Evolutionary conservation across 1,139 yeast genomes (phyloP), one percentile per base, ranked within the genome.

Genomic region (Debaryomyces fabryi): DNA sequence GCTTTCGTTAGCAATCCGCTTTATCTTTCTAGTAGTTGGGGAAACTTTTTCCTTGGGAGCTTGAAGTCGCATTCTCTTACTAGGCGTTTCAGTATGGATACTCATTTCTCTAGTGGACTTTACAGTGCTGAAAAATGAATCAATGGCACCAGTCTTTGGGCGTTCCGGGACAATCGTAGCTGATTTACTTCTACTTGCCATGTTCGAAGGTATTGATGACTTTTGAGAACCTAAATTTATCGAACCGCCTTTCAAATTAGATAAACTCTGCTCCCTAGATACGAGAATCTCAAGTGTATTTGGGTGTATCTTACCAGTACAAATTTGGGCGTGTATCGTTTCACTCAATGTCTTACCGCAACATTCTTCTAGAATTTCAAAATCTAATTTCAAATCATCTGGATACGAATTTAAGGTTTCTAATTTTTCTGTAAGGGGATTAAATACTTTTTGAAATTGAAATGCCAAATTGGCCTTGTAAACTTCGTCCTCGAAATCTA

Each of bases 361-460:
- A 53, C 88, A 85, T 7, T 71, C 67, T 48, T 80, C 80, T 15
- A 85, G 66, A 9, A 70, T 62, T n/a, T 72, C 74, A 51, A 51
- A 60, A 52, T 56, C 71, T n/a, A 53, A 46, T 3, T 52, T 58
- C 25, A 73, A 59, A 6, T 64, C 71, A 0, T 65, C 68, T 0
- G 87, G 85, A 30, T 85, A 71, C 6, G 78, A 81, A 56, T 82
- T 82, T 55, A 92, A 72, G 39, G 89, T 81, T 1, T 77, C 74
- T 24, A 91, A 67, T 32, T 58, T 50, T 41, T 75, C 65, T 1
- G 62, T 55, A 2, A 64, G 46, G 0, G 97, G 96, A 60, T 92
- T 82, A 64, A 82, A 93, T 0, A 95, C 97, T 53, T 96, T 78
- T 64, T 91, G 98, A 65, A 75, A 88, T 60, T 81, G 86, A 64